Conservation (phyloP, 1,284 basidiomycete species). For the Apiotrichum laibachii region DNA sequence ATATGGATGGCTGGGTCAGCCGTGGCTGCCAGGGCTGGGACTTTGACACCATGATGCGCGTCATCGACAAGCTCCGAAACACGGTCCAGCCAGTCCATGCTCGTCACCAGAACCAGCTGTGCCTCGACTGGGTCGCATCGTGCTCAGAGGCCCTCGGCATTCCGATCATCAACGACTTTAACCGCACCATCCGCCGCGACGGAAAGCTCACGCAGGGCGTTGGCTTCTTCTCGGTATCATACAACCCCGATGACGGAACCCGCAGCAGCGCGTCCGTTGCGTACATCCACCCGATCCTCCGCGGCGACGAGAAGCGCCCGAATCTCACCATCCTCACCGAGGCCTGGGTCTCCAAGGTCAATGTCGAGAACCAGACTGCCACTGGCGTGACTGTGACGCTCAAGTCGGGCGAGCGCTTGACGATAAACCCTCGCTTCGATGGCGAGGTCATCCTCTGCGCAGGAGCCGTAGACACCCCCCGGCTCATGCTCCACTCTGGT, state of each 20-base stretch:
- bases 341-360: conserved; percentile 21
- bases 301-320: conserved; percentile 20
- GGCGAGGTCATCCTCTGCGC: conserved; percentile 52
- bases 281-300: conserved; percentile 24
- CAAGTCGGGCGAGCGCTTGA: conserved; percentile 13
- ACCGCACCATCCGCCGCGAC: conserved; percentile 13
- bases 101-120: conserved; percentile 20
- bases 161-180: conserved; percentile 23
- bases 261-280: conserved; percentile 16
- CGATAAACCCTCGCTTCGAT: conserved; percentile 49
- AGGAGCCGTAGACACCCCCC: conserved; percentile 62
- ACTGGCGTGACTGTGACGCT: conserved; percentile 24
- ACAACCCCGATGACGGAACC: conserved; percentile 22
- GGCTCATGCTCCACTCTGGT: conserved; percentile 64
- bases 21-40: conserved; percentile 17
- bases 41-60: conserved; percentile 19
- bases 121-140: conserved; percentile 17
- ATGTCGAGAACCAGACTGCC: conserved; percentile 16
- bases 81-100: conserved; percentile 18
- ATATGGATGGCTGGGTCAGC: conserved; percentile 19
- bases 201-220: conserved; percentile 18
- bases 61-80: conserved; percentile 24
- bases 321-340: conserved; percentile 26
- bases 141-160: conserved; percentile 17
- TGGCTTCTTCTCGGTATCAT: conserved; percentile 24